Conservation (phyloP, 345 rosid genomes). For the Eucalyptus pauciflora region DNA sequence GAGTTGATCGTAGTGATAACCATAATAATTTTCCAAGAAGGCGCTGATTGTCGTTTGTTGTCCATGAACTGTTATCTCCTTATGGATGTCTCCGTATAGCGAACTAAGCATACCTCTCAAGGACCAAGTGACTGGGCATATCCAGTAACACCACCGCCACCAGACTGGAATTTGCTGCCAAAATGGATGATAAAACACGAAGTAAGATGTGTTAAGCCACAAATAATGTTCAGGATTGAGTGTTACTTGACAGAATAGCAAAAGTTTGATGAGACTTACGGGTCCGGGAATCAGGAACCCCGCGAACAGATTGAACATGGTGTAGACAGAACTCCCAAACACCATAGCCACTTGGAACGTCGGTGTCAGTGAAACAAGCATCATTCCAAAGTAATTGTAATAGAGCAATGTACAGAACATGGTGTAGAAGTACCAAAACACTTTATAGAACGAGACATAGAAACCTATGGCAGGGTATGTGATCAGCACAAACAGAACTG, state of each 20-base stretch:
- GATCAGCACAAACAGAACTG: constrained; percentile 18
- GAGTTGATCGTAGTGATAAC: constrained; percentile 14
- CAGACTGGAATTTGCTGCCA: constrained; percentile 25
- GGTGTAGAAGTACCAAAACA: constrained; percentile 30
- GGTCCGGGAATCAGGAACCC: constrained; percentile 37
- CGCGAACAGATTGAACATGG: constrained; percentile 13
- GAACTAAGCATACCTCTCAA: constrained; percentile 21
- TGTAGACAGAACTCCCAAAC: constrained; percentile 4
- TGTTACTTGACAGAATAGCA: neutral
- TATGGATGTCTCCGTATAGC: constrained; percentile 26
- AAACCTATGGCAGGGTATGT: constrained; percentile 27
- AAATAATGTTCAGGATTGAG: neutral
- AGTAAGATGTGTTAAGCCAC: neutral
- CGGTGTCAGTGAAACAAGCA: constrained; percentile 35
- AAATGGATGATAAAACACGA: neutral
- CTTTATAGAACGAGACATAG: constrained; percentile 18
- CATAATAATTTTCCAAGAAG: constrained; percentile 14
- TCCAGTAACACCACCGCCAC: constrained; percentile 42
- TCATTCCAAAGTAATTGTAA: constrained; percentile 34
- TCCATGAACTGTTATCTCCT: constrained; percentile 11
- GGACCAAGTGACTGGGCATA: constrained; percentile 27
- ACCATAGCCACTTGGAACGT: constrained; percentile 14
- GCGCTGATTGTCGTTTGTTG: constrained; percentile 1
- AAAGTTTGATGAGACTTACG: constrained; percentile 4
- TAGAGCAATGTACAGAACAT: constrained; percentile 22